phyloP scores from a whole-genome alignment of 2,329 filamentous ascomycete species.

The Penicillium sp. region DNA sequence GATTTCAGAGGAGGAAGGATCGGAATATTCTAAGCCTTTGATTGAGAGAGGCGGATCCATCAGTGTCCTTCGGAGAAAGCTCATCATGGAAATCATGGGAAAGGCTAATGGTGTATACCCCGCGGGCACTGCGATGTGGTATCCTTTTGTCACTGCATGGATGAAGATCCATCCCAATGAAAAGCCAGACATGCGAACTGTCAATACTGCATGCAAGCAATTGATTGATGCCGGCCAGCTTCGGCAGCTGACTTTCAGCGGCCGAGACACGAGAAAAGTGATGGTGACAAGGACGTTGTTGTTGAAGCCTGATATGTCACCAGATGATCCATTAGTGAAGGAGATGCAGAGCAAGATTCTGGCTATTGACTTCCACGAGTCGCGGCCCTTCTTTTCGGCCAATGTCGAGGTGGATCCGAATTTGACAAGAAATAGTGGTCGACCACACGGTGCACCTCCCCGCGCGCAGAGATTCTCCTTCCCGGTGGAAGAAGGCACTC shows the following conservation, averaged over 20 bases:
- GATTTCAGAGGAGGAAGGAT: background rate
- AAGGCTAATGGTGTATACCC: constrained; percentile 56
- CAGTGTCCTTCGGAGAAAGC: constrained; percentile 45
- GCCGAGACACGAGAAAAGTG: constrained; percentile 46
- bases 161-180: constrained; percentile 42
- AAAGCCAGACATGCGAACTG: constrained; percentile 52
- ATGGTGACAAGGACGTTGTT: constrained; percentile 52
- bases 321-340: constrained; percentile 46
- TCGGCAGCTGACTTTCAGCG: constrained; percentile 52
- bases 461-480: constrained; percentile 13
- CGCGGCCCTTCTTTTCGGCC: constrained; percentile 45
- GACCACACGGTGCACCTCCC: constrained; percentile 6
- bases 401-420: constrained; percentile 39
- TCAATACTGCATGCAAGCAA: constrained; percentile 49
- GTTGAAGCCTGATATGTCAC: constrained; percentile 44
- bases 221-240: constrained; percentile 52
- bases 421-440: constrained; percentile 28
- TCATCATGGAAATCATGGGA: constrained; percentile 55
- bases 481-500: constrained; percentile 33
- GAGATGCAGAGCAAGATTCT: constrained; percentile 52
- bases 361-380: constrained; percentile 30
- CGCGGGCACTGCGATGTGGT: constrained; percentile 53
- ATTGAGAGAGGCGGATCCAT: constrained; percentile 42
- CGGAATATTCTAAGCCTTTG: background rate
- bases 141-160: constrained; percentile 55